Percentiles rank a stretch among this genome's conserved stretches.
Conservation (phyloP, 2,329 filamentous ascomycete species). For the Drechmeria coniospora region DNA sequence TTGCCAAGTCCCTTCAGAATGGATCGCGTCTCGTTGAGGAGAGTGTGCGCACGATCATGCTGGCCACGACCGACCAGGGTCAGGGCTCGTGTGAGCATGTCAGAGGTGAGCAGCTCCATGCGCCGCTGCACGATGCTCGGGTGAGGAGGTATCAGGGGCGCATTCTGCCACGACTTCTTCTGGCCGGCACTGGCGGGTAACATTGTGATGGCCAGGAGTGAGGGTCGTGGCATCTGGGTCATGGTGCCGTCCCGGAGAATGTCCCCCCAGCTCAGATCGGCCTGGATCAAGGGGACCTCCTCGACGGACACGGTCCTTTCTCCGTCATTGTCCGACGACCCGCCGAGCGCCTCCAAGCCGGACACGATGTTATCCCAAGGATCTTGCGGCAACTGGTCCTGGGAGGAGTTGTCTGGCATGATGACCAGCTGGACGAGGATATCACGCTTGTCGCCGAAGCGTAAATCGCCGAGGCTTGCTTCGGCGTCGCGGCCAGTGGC, state of each 20-base stretch:
- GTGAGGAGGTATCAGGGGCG: slow-evolving; percentile 83
- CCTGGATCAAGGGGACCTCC: slow-evolving; percentile 88
- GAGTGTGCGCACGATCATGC: slow-evolving; percentile 83
- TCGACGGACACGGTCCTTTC: slow-evolving; percentile 74
- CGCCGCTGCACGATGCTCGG: slow-evolving; percentile 88
- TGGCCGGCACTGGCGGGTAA: slow-evolving; percentile 51
- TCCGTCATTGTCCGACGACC: slow-evolving; percentile 73
- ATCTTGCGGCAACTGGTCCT: slow-evolving; percentile 80
- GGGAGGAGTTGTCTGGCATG: slow-evolving; percentile 64
- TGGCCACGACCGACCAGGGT: slow-evolving; percentile 83
- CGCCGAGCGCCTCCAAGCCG: slow-evolving; percentile 81
- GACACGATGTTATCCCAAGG: slow-evolving; percentile 97
- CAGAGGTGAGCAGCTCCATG: slow-evolving; percentile 94
- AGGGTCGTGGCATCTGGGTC: slow-evolving; percentile 76
- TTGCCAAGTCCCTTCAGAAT: slow-evolving; percentile 95
- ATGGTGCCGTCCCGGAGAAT: slow-evolving; percentile 78
- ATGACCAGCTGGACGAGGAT: slow-evolving; percentile 91
- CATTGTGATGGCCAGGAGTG: slow-evolving; percentile 90
- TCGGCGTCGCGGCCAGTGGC: slow-evolving; percentile 91
- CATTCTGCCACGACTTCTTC: slow-evolving; percentile 49
- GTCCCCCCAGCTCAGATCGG: slow-evolving; percentile 85
- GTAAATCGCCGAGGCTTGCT: slow-evolving; percentile 76
- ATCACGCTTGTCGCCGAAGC: slow-evolving; percentile 89
- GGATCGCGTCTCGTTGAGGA: slow-evolving; percentile 82
- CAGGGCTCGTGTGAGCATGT: slow-evolving; percentile 88